Conservation (phyloP, 441 rosid genomes). For the Geranium incanum region DNA sequence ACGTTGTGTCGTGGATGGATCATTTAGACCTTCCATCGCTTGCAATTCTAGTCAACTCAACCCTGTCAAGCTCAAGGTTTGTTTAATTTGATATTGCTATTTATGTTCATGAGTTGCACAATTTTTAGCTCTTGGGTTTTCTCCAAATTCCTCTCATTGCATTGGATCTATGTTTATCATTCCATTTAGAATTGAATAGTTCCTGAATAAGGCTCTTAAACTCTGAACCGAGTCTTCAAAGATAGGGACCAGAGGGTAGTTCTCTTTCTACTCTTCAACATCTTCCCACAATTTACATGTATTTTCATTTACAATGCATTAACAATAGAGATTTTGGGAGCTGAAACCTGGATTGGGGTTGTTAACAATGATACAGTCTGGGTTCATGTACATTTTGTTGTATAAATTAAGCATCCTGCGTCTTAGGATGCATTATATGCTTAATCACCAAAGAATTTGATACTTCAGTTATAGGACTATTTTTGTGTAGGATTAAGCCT, state of each 20-base stretch:
- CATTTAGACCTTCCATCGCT: constrained; percentile 38
- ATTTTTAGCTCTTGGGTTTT: background rate
- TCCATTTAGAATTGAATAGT: background rate
- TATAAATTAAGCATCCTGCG: background rate
- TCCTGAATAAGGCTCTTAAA: background rate
- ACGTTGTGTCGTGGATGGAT: constrained; percentile 41
- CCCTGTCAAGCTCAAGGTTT: constrained; percentile 40
- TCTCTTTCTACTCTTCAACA: background rate
- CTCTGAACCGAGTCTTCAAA: background rate
- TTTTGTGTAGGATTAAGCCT: background rate
- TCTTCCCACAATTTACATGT: background rate
- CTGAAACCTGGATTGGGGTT: background rate
- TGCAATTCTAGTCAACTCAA: constrained; percentile 38
- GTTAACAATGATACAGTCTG: constrained; percentile 6
- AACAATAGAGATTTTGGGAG: background rate
- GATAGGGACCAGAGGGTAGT: background rate
- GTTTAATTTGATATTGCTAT: background rate
- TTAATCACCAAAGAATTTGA: background rate
- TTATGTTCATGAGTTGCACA: background rate
- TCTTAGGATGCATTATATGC: background rate
- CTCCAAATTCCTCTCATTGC: background rate
- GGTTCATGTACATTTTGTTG: background rate
- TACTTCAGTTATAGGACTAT: background rate
- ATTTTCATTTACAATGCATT: background rate
- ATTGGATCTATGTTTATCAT: background rate